Base-by-base conservation (phyloP, 179 eudicot species). In the Silene coronaria region DNA sequence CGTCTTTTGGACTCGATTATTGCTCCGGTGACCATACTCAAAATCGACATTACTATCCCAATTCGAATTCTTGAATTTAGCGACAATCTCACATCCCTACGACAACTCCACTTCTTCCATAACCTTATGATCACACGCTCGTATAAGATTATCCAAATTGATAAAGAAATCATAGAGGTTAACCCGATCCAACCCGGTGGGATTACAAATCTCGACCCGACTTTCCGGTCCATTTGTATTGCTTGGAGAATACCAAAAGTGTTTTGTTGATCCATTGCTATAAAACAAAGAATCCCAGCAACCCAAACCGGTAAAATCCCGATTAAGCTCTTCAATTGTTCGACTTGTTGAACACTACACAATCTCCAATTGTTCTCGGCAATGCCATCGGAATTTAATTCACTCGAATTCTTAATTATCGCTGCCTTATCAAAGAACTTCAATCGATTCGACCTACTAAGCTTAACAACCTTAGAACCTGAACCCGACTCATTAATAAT, bases 161-260 rank as follows among this genome's bases (percentile, higher is more conserved):
- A 80, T 2, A 91, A 85, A 0, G 97, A 74, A 17, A 88, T 53
- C 97, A 91, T 90, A 0, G 90, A 76, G 0, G 80, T 16, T 16
- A 87, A 74, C 3, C 85, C 82, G 69, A 87, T 78, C 97, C 97
- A 91, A 0, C 83, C 92, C 0, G 92, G 91, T 5, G 97, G 97
- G 30, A 91, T 82, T 2, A 53, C 55, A 76, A 91, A 91, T 24
- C 69, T 28, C 5, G 64, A 11, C 21, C 88, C 87, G 0, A 91
- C 13, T 11, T 70, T 66, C 5, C 79, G 57, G 64, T 84, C 62
- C 81, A 84, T 78, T 74, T 91, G 97, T 9, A 90, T 67, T 12
- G 86, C 82, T 81, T 84, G 86, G 0, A 84, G 76, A 1, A 84
- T 70, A 0, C 86, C 86, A n/a, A 81, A 84, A 9, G 84, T 81